A percentile compares a stretch with the other conserved stretches of the same genome.
Conservation (phyloP, 805 yeast genomes). For the Hanseniaspora guilliermondii region DNA sequence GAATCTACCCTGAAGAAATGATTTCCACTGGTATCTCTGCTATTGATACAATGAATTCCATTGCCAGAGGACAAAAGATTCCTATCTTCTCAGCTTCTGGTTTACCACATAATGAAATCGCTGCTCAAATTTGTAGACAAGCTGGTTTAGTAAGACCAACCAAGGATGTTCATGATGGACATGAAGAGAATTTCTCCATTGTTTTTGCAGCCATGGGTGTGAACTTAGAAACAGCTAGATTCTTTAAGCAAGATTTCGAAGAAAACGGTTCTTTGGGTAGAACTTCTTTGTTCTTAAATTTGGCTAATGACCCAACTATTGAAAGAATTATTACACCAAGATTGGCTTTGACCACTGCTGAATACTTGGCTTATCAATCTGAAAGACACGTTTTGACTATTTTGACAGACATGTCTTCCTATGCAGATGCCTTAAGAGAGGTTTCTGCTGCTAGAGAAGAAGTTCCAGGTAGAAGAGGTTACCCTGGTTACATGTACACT, state of each 20-base stretch:
- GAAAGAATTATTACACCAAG: conserved; percentile 99
- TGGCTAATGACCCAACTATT: conserved; percentile 98
- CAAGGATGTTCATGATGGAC: conserved; percentile 98
- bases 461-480: conserved; percentile 99
- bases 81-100: conserved; percentile 99
- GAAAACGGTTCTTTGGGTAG: conserved; percentile 97
- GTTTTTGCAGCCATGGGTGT: conserved; percentile 99
- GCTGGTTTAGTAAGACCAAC: conserved; percentile 99
- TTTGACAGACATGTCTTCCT: conserved; percentile 98
- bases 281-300: conserved; percentile 88
- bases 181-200: conserved; percentile 97
- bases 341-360: conserved; percentile 96
- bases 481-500: conserved; percentile 99
- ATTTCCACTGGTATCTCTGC: conserved; percentile 98
- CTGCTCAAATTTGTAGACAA: conserved; percentile 99
- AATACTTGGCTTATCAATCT: conserved; percentile 95
- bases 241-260: conserved; percentile 98
- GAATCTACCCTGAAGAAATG: conserved; percentile 99
- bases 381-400: conserved; percentile 98
- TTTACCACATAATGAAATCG: conserved; percentile 98
- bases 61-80: conserved; percentile 99
- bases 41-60: conserved; percentile 97
- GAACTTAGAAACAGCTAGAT: conserved; percentile 93
- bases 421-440: conserved; percentile 98
- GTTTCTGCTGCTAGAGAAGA: conserved; percentile 99